phyloP scores from a whole-genome alignment of 208 protist species.

The Leishmania mexicana region DNA sequence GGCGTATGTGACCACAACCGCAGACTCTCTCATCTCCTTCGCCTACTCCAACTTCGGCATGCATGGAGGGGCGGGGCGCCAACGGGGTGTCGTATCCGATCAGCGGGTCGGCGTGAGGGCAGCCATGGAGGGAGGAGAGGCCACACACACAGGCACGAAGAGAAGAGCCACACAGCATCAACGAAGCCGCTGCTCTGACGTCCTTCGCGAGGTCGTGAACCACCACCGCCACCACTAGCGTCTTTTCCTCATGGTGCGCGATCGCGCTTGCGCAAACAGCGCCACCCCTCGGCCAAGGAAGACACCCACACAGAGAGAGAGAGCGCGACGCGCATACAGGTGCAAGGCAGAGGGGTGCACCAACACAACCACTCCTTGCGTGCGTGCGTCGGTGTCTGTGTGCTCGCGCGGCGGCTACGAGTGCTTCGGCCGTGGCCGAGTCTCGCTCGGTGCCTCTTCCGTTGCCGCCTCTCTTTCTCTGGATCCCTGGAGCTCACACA shows the following conservation, averaged over 20 bases:
- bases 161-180: neutral
- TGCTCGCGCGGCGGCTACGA: neutral
- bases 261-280: neutral
- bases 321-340: neutral
- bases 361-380: too few relatives aligned
- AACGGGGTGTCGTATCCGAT: neutral
- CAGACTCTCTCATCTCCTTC: too few relatives aligned
- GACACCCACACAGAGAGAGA: neutral
- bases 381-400: too few relatives aligned
- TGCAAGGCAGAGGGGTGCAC: neutral
- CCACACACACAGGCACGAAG: neutral
- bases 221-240: neutral
- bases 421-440: neutral
- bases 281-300: neutral
- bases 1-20: too few relatives aligned
- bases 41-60: too few relatives aligned
- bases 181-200: neutral
- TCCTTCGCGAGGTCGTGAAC: neutral
- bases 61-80: too few relatives aligned
- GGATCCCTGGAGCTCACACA: neutral
- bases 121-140: neutral
- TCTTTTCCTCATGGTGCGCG: neutral
- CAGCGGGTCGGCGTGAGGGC: neutral
- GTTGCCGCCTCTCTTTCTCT: neutral
- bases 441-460: neutral